Conservation (phyloP, 345 rosid species). For the Excoecaria agallocha region DNA sequence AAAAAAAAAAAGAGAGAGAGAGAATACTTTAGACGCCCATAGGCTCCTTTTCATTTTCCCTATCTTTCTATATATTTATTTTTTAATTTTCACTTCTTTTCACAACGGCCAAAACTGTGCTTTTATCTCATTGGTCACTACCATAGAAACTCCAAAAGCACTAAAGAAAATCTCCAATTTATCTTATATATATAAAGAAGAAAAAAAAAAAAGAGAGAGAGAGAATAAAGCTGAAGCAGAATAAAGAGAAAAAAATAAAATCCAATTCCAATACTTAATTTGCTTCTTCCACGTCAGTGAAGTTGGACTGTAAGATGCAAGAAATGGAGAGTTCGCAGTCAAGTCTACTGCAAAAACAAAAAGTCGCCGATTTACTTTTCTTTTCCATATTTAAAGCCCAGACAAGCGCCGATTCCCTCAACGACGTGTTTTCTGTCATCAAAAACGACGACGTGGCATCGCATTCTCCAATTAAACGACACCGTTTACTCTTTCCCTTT, state of each 20-base stretch:
- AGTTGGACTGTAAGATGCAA: background rate
- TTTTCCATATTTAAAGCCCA: background rate
- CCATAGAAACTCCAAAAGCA: background rate
- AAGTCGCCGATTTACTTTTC: conserved; percentile 9
- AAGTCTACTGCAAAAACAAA: background rate
- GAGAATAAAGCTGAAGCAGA: conserved; percentile 13
- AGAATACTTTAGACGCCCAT: background rate
- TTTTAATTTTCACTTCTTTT: conserved; percentile 22
- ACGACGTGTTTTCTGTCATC: background rate
- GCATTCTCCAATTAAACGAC: background rate
- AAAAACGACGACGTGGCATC: conserved; percentile 5
- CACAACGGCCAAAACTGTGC: conserved; percentile 26
- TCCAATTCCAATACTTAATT: background rate
- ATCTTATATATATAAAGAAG: background rate
- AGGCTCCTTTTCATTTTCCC: background rate
- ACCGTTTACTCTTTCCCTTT: background rate
- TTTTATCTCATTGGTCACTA: conserved; percentile 19
- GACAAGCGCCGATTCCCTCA: conserved; percentile 1
- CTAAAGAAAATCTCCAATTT: background rate
- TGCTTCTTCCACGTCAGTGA: background rate
- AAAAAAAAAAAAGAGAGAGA: background rate
- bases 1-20: background rate
- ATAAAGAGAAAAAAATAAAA: background rate
- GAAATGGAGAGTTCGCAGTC: background rate
- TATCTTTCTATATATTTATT: background rate